Base-by-base conservation (phyloP, 192 early-diverging fungal genomes). In the Coemansia biformis region DNA sequence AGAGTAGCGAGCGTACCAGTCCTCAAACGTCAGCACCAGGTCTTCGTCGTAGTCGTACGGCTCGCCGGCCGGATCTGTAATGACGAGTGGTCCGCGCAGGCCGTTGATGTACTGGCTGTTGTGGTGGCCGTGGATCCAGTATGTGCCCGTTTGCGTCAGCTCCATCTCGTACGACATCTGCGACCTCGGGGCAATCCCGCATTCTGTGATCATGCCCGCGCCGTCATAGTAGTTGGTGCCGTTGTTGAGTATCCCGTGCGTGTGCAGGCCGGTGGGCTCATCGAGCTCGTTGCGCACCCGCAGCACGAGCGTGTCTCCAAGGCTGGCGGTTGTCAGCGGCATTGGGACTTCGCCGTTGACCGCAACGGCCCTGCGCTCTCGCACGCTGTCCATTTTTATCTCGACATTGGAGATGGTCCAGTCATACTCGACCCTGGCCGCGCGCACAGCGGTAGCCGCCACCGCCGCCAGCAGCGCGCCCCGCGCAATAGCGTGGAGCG, bases 71-170 rank as follows among this genome's bases (percentile, higher is more conserved):
- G 71, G 75, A 44, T 81, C 69, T 26, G 82, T 70, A 30, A 92
- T 67, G 37, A 89, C 78, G 11, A 92, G 48, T 23, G 90, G 78
- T 0, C 75, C 77, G 30, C 82, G 79, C 32, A 90, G 66, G 28
- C 90, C 90, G 45, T 92, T 86, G 23, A 87, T 78, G 55, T 92
- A 89, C 69, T 89, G 86, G 41, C 62, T 75, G 38, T 48, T 60
- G 45, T 56, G 68, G 57, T 91, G 88, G 10, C 79, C 75, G 46
- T 91, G 87, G 36, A 85, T 71, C 91, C 91, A 93, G 70, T 82
- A 91, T 16, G 87, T 90, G 41, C 91, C 91, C 16, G 74, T 68
- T 54, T 93, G 87, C 18, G 46, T 44, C 28, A 82, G 53, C n/a
- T 63, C 58, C 44, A 85, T 83, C n/a, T 63, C 74, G 63, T 92